Evolutionary conservation across 2,329 filamentous ascomycete genomes (phyloP).

Genomic region (Sporothrix pallida): DNA sequence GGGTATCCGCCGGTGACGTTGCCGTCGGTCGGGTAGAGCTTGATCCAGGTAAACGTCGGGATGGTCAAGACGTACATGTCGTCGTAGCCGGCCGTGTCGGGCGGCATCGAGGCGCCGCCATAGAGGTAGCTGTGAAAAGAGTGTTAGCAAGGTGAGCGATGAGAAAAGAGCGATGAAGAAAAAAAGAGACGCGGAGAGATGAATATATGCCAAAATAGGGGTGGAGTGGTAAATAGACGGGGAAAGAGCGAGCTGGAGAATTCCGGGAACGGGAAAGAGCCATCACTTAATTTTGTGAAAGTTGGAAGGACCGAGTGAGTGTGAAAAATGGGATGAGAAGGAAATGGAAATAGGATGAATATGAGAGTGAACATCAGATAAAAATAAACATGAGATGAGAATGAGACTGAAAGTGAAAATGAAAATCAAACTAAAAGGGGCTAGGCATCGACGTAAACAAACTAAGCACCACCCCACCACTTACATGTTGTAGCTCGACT

Average conservation of each 20-base stretch:
- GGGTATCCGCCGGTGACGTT: constrained; percentile 50
- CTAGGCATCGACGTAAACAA: neutral
- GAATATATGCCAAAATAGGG: neutral
- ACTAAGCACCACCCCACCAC: constrained; percentile 38
- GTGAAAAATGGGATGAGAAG: neutral
- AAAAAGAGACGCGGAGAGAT: neutral
- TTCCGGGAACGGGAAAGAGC: neutral
- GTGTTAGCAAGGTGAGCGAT: neutral
- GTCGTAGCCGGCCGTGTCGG: constrained; percentile 59
- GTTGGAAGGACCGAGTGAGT: neutral
- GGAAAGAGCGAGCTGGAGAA: neutral
- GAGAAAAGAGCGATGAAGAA: neutral
- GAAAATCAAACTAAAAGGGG: neutral
- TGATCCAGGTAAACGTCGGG: constrained; percentile 69
- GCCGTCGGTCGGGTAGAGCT: constrained; percentile 53
- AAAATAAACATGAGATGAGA: neutral
- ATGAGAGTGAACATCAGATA: neutral
- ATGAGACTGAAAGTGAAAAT: neutral
- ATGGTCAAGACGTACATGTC: constrained; percentile 68
- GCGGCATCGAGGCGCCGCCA: constrained; percentile 59
- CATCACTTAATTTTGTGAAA: no score
- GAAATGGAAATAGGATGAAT: neutral
- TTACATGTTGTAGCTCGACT: constrained; percentile 69
- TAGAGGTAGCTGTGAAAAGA: constrained; percentile 63
- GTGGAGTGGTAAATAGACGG: no score